Conservation (phyloP, 371 early-diverging fungal genomes). For the Lichtheimia ornata region DNA sequence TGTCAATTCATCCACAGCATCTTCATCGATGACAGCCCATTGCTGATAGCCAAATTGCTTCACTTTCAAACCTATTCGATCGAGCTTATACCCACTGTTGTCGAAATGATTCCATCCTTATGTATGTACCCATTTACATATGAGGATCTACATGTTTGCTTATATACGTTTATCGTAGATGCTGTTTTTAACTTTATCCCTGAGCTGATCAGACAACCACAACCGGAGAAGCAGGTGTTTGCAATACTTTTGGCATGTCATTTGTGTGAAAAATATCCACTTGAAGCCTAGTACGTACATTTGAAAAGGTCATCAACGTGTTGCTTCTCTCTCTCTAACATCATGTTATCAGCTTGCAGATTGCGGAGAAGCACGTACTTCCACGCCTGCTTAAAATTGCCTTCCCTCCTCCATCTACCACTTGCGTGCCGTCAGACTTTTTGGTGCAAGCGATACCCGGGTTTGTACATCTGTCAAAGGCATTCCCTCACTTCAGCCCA, state of each 20-base stretch:
- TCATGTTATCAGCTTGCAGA: constrained; percentile 17
- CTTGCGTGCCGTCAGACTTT: constrained; percentile 40
- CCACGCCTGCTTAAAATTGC: constrained; percentile 43
- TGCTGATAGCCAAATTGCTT: constrained; percentile 57
- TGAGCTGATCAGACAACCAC: constrained; percentile 51
- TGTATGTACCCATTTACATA: constrained; percentile 25
- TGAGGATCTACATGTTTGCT: neutral
- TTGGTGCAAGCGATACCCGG: constrained; percentile 47
- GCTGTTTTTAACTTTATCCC: constrained; percentile 55
- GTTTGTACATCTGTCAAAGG: constrained; percentile 42
- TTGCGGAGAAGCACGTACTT: constrained; percentile 39
- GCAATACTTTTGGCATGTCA: constrained; percentile 49
- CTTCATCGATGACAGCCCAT: constrained; percentile 57
- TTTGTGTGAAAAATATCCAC: constrained; percentile 51
- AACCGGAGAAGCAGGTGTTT: constrained; percentile 51
- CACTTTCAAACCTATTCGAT: constrained; percentile 64
- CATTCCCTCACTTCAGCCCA: constrained; percentile 45
- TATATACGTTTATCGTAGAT: constrained; percentile 16
- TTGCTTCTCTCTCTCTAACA: neutral
- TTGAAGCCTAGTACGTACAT: constrained; percentile 44
- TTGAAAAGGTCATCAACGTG: neutral
- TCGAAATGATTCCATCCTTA: constrained; percentile 55
- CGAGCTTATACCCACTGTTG: constrained; percentile 55
- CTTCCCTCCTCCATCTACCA: constrained; percentile 24
- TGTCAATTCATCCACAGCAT: constrained; percentile 58